phyloP scores from a whole-genome alignment of 176 grass and related monocot genomes.

The Avena atlantica region DNA sequence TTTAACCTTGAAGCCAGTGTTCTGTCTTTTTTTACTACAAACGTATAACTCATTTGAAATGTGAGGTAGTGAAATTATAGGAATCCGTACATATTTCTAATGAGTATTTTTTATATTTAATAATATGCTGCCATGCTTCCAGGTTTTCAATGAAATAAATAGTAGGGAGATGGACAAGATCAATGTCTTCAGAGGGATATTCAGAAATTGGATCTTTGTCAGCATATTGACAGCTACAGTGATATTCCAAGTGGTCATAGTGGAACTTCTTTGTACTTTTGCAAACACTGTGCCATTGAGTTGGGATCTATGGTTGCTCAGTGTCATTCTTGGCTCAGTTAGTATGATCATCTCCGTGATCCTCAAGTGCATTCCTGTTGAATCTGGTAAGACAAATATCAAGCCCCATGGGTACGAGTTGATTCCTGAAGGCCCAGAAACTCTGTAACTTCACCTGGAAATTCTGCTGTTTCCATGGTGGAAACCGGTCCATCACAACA shows the following conservation, averaged over 20 bases:
- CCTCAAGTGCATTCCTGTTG: conserved; percentile 80
- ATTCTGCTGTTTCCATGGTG: not conserved
- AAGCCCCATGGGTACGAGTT: conserved; percentile 56
- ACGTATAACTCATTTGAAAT: not conserved
- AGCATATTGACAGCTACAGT: conserved; percentile 61
- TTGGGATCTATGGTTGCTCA: conserved; percentile 77
- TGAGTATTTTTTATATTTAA: not conserved
- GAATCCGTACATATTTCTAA: not conserved
- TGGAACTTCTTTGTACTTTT: conserved; percentile 81
- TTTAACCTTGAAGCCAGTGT: not conserved
- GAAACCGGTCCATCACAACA: not conserved
- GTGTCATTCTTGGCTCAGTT: conserved; percentile 62
- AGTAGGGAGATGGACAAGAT: conserved; percentile 92
- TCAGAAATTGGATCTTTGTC: conserved; percentile 77
- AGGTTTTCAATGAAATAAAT: conserved; percentile 97
- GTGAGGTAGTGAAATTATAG: not conserved
- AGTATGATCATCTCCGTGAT: conserved; percentile 73
- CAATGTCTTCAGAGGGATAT: conserved; percentile 74
- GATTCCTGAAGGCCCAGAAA: conserved; percentile 68
- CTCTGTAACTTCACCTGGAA: conserved; percentile 23
- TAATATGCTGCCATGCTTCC: conserved; percentile 27
- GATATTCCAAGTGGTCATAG: conserved; percentile 80
- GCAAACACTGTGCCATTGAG: conserved; percentile 73
- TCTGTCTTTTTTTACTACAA: not conserved
- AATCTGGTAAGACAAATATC: conserved; percentile 27